Evolutionary conservation across 2,329 filamentous ascomycete genomes (phyloP).

Genomic region (Cladosporium sphaerospermum): DNA sequence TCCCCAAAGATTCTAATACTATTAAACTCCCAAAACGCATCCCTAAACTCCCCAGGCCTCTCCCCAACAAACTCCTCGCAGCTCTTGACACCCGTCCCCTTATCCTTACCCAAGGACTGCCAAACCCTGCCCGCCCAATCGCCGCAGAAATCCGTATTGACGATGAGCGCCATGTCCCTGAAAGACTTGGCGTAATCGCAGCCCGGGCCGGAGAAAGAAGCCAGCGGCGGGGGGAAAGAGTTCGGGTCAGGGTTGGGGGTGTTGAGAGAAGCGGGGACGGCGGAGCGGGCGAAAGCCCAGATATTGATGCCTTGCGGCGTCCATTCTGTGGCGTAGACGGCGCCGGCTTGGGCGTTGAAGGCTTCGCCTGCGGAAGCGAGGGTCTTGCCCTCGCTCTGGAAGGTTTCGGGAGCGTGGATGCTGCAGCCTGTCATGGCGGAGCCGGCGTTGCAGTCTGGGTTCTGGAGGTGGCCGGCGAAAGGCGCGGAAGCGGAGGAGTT

Average conservation of each 20-base stretch:
- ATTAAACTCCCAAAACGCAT: slow-evolving; percentile 74
- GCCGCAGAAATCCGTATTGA: slow-evolving; percentile 82
- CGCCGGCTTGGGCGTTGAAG: slow-evolving; percentile 46
- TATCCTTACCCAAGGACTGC: slow-evolving; percentile 54
- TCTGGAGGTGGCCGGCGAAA: slow-evolving; percentile 18
- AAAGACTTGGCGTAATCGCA: slow-evolving; percentile 71
- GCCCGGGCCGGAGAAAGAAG: slow-evolving; percentile 55
- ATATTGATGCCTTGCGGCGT: slow-evolving; percentile 64
- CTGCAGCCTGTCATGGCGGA: slow-evolving; percentile 38
- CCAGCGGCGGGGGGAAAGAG: slow-evolving; percentile 56
- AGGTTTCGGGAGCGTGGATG: slow-evolving; percentile 26
- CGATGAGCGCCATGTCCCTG: slow-evolving; percentile 65
- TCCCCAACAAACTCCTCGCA: slow-evolving; percentile 67
- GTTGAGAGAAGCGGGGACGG: slow-evolving; percentile 59
- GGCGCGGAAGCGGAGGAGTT: slow-evolving; percentile 25
- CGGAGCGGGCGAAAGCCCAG: slow-evolving; percentile 72
- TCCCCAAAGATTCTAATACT: slow-evolving; percentile 55
- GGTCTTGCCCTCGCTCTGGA: slow-evolving; percentile 5
- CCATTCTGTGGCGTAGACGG: slow-evolving; percentile 54
- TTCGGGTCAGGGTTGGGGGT: slow-evolving; percentile 56
- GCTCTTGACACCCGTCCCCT: slow-evolving; percentile 48
- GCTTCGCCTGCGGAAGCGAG: slow-evolving; percentile 38
- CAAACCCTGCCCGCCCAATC: slow-evolving; percentile 76
- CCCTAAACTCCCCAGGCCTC: slow-evolving; percentile 63
- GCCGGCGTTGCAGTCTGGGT: slow-evolving; percentile 26